These are phyloP conservation scores for Mycena belliarum DNA, from an alignment of 768 basidiomycete genomes.

Conservation along the genomic window DNA sequence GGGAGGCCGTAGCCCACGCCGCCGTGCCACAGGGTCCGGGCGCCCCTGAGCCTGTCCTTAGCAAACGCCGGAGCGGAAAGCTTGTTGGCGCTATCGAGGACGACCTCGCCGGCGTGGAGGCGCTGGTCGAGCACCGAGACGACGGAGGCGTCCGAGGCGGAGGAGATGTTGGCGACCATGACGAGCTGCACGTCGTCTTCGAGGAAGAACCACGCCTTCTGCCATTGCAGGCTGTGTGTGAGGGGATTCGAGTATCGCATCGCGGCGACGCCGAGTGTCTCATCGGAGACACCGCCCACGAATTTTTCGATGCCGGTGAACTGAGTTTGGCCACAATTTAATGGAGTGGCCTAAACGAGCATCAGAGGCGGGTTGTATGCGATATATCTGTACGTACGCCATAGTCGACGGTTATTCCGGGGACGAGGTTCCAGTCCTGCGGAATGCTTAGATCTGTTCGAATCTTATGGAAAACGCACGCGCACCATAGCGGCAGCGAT, in stretches of 20 bases:
- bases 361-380: no score
- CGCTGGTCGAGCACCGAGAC: constrained; percentile 39
- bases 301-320: constrained; percentile 28
- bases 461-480: no score
- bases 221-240: constrained; percentile 31
- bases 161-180: constrained; percentile 28
- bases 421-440: constrained; percentile 60
- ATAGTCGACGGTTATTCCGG: constrained; percentile 42
- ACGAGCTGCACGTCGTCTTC: constrained; percentile 35
- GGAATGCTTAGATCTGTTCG: constrained; percentile 24
- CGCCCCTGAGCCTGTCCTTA: constrained; percentile 25
- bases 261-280: constrained; percentile 31
- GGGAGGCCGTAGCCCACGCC: constrained; percentile 39
- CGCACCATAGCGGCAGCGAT: no score
- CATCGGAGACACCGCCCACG: constrained; percentile 38
- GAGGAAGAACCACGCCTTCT: constrained; percentile 41
- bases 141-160: constrained; percentile 26
- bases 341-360: constrained; percentile 21
- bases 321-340: constrained; percentile 24
- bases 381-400: constrained; percentile 4
- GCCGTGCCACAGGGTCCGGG: constrained; percentile 35
- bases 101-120: constrained; percentile 23
- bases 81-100: constrained; percentile 10
- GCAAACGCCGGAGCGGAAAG: background rate
- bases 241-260: constrained; percentile 39